Evolutionary conservation across 306 rosid species (phyloP), one percentile per base, ranked within the genome.

Genomic region (Casuarina cunninghamiana): DNA sequence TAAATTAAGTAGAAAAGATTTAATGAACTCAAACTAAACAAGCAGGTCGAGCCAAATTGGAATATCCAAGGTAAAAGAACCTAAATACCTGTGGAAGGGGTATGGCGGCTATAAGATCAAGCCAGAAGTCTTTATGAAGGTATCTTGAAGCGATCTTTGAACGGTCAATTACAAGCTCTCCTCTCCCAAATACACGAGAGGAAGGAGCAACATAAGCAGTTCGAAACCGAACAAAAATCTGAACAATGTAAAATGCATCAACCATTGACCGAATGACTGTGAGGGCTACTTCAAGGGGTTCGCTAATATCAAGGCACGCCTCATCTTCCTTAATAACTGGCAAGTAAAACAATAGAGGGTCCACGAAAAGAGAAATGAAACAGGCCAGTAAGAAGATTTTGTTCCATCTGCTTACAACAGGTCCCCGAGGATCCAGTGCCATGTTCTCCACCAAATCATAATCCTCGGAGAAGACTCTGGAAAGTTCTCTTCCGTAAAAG

Each of bases 391-490:
- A 83, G 78, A 89, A 86, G 26, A 86, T 53, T 72, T 86, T 84
- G 86, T 86, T 89, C 90, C 93, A 89, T 76, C 37, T 53, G 46
- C 80, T 77, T 19, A 83, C 78, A 58, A 51, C 77, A 5, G 81
- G 45, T 6, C 93, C 93, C 58, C 89, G 80, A 2, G 93, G 93
- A 71, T 89, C 93, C 68, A 87, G 77, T 81, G 87, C 50, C 70
- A 85, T 42, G 63, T 85, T 81, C 70, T 89, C 78, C 51, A 71
- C 75, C 49, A 81, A 71, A 67, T 89, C 88, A 81, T 85, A 87
- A 73, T 89, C 93, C 84, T 89, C 91, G 43, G 91, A 89, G 53
- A 89, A 89, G 12, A 89, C 93, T 60, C 89, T 85, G 2, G 90
- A 85, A 54, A 89, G 87, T 45, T 62, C 91, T 79, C 79, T 81